Base-by-base conservation (phyloP, 148 eudicot genomes). In the Linanthus parryae region DNA sequence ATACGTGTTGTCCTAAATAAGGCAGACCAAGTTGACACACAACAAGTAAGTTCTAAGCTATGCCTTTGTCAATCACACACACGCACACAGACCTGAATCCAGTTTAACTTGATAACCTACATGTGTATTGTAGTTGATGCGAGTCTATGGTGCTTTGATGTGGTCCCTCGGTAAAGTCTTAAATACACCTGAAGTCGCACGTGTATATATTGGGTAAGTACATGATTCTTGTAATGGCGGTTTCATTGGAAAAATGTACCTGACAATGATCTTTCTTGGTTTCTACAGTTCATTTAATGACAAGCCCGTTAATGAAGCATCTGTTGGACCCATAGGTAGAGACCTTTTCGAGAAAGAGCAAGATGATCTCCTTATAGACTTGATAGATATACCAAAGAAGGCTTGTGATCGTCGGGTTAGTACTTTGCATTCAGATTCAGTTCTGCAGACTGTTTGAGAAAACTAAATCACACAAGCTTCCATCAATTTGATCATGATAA, bases 11-110 rank as follows among this genome's bases (percentile, higher is more conserved):
- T 89, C 34, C 69, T 89, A n/a, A 89, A 89, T 65, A 89, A 89
- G 45, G 97, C 97, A 37, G 97, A 89, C 52, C 95, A 89, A 85
- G 88, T 89, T 52, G 95, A 89, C 62, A 89, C 97, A 44, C 97
- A 89, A 44, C 95, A 89, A 63, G 97, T 77, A 70, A 62, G 78
- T 26, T 13, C 31, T 14, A 30, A 24, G 53, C 17, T 34, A 48
- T 9, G 14, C n/a, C 8, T 25, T 16, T 34, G 8, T 1, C 37
- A 10, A 36, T 2, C 18, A 7, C 36, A 13, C 28, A 28, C 13
- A 26, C 22, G 19, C 26, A 8, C 6, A 8, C 25, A 33, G 8
- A 26, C 2, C 36, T 20, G 23, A 8, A 9, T 16, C 4, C 17
- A 18, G n/a, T 15, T 7, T 0, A 49, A 15, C 27, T 31, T 46